These are phyloP conservation scores for Vararia minispora DNA, from an alignment of 768 basidiomycete species.

Conservation along the genomic window DNA sequence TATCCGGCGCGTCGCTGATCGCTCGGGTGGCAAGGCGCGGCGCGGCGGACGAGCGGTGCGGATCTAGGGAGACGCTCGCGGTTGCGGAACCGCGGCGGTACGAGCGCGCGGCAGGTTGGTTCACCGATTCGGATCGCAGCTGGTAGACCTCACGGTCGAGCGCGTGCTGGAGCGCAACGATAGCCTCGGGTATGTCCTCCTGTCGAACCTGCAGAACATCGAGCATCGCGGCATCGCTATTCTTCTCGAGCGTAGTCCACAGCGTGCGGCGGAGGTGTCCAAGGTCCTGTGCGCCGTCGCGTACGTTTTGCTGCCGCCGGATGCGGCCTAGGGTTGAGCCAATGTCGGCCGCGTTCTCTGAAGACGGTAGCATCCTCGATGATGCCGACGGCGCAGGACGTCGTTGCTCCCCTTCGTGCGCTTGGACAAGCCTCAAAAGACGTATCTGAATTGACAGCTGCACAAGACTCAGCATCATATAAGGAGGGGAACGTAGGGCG, in stretches of 20 bases:
- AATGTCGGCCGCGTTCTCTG: constrained; percentile 17
- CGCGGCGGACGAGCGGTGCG: neutral
- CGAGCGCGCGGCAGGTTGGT: too few species aligned
- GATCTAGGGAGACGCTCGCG: too few species aligned
- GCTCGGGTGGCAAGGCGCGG: neutral
- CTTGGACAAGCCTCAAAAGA: constrained; percentile 36
- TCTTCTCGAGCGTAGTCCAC: constrained; percentile 39
- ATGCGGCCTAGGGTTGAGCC: constrained; percentile 16
- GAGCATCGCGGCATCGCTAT: constrained; percentile 52
- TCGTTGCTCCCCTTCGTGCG: constrained; percentile 22
- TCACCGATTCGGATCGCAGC: constrained; percentile 16
- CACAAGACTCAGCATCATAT: neutral
- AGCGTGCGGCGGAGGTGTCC: constrained; percentile 45
- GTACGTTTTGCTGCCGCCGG: constrained; percentile 27
- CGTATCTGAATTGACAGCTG: constrained; percentile 37
- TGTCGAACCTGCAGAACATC: constrained; percentile 45
- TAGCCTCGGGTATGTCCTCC: constrained; percentile 65
- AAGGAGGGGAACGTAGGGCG: neutral
- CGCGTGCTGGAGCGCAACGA: constrained; percentile 63
- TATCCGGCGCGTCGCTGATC: constrained; percentile 22
- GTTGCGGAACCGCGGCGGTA: too few species aligned
- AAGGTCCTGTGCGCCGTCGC: constrained; percentile 39
- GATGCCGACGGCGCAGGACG: too few species aligned
- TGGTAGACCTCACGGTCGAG: constrained; percentile 33
- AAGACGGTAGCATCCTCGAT: constrained; percentile 24